Evolutionary conservation across 345 rosid genomes (phyloP).

Genomic region (Aquilaria yunnanensis): DNA sequence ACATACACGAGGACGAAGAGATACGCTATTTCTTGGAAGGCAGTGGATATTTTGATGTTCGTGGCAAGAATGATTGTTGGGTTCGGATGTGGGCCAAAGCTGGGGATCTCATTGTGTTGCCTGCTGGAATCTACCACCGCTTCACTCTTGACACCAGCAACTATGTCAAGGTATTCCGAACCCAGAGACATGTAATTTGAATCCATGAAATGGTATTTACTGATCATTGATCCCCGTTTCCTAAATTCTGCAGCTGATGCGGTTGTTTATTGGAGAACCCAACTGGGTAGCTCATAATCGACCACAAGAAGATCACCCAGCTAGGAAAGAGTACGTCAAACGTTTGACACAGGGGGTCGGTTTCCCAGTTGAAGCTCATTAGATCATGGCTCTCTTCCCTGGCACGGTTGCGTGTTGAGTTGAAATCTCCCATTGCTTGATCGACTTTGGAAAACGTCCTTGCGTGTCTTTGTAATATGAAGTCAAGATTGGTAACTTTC

Average conservation of each 20-base stretch:
- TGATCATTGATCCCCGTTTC: conserved; percentile 6
- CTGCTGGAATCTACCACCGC: conserved; percentile 85
- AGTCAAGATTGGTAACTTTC: too few relatives aligned
- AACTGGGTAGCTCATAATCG: conserved; percentile 77
- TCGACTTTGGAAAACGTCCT: too few relatives aligned
- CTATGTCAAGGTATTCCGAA: conserved; percentile 53
- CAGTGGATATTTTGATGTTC: conserved; percentile 83
- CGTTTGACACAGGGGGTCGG: conserved; percentile 33
- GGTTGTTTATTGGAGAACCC: conserved; percentile 84
- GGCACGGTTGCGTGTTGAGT: too few relatives aligned
- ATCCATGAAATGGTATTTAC: neutral
- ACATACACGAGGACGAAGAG: conserved; percentile 85
- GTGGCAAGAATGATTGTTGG: conserved; percentile 75
- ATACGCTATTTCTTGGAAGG: conserved; percentile 83
- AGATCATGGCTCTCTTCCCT: neutral
- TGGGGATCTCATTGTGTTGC: conserved; percentile 73
- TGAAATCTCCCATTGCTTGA: too few relatives aligned
- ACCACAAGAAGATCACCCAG: conserved; percentile 83
- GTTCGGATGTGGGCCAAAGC: conserved; percentile 68
- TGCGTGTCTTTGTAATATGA: too few relatives aligned
- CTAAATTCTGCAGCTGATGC: conserved; percentile 52
- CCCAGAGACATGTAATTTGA: too few relatives aligned
- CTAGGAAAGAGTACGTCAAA: conserved; percentile 55
- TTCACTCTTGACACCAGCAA: conserved; percentile 77
- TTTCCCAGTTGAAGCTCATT: conserved; percentile 35